Base-by-base conservation (phyloP, 2,329 filamentous ascomycete species). In the Lecanicillium sp. region DNA sequence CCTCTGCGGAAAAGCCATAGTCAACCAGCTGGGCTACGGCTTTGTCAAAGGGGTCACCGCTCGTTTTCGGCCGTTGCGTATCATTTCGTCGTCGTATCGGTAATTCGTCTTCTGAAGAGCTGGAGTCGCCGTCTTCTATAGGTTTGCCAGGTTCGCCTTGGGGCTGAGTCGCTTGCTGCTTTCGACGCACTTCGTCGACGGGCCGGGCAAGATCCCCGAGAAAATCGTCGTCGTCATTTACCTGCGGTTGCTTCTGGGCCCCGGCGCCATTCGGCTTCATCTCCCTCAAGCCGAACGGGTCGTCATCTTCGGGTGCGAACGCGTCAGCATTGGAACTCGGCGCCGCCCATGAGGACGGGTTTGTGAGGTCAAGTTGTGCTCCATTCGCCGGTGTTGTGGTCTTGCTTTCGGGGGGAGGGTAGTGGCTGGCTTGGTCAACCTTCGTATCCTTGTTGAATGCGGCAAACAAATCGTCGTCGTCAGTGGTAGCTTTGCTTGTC, bases 1-100 rank as follows among this genome's bases (percentile, higher is more conserved):
- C 87, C 42, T 94, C 86, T 0, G 80, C 74, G 0, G 87, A 79
- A 51, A 98, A 98, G 1, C 92, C 92, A 77, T 97, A 97, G 49
- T 96, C 90, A 3, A 96, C 79, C 18, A 98, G 66, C 57, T 97
- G 87, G 9, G 86, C 87, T 18, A 97, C 77, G 9, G 88, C 86
- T 48, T 76, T 78, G 53, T 95, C 87, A 42, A 83, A 80, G 1
- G 67, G 59, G 48, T 60, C 53, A 28, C 49, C 53, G 14, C 50
- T 43, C 30, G 43, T 52, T 5, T 51, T 47, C 11, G 44, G 44
- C 32, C 52, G 49, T 33, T 51, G 39, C 8, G n/a, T 29, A 22
- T 37, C 48, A 11, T 41, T 17, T 32, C 44, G 51, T 22, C 45
- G 51, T 18, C 50, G 44, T 14, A 39, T 44, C 9, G 47, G 47